Evolutionary conservation across 148 eudicot genomes (phyloP), one percentile per base, ranked within the genome.

Genomic region (Nyssa sinensis): DNA sequence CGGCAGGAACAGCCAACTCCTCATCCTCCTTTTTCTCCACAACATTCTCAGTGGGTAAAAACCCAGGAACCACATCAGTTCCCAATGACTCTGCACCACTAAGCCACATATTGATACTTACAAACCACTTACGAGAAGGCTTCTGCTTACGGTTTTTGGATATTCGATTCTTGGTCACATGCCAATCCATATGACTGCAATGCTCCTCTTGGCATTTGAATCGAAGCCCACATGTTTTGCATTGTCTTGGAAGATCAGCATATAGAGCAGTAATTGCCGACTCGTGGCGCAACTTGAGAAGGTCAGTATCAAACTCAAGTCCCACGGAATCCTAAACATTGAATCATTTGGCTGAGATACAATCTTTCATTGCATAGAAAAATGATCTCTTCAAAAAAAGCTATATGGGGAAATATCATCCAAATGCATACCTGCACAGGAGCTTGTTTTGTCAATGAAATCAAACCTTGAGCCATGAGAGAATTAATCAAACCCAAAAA

Each of bases 171-270:
- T 88, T 95, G 12, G 91, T 88, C 47, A 95, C 99, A 72, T 95
- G 99, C 99, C 99, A 96, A 81, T 96, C 99, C 99, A 96, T 96
- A 81, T 96, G 99, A 78, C 83, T 93, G 69, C 99, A 84, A 74
- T 96, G 99, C 75, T 89, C 97, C 63, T 93, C 99, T 83, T 96
- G 98, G 82, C 79, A 70, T 81, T 83, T 89, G 75, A 96, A 96
- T 34, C 99, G 87, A 72, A 88, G 96, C 16, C 98, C 99, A 77
- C 99, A 96, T 39, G 97, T 85, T 30, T 79, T 93, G 79, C 99
- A 96, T 73, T 93, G 99, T 73, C 99, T 87, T 1, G 98, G 98
- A 67, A 96, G 87, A 82, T 91, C 93, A 62, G 83, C 83, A 75
- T 93, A 96, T 62, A 96, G 64, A 76, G 94, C 83, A 74, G 77